Conservation (phyloP, 768 basidiomycete species). For the Hygrocybe punicea region DNA sequence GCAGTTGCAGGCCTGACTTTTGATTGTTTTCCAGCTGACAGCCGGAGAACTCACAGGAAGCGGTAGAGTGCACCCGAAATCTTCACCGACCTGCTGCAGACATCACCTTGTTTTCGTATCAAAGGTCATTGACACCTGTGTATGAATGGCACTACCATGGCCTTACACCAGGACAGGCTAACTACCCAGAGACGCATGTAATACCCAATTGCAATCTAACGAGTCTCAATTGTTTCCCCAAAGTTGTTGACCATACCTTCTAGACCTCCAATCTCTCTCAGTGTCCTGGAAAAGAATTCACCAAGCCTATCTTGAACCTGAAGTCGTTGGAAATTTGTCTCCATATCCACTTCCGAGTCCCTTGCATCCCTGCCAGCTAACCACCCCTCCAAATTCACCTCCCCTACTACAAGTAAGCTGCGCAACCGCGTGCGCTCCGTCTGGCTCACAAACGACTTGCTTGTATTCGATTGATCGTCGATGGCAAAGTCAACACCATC, state of each 20-base stretch:
- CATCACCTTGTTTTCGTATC: too few relatives aligned
- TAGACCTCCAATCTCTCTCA: constrained; percentile 57
- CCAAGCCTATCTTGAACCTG: constrained; percentile 63
- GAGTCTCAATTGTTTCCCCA: constrained; percentile 13
- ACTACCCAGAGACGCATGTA: too few relatives aligned
- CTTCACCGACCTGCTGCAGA: too few relatives aligned
- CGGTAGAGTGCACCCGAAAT: constrained; percentile 19
- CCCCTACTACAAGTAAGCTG: constrained; percentile 61
- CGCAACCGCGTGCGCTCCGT: constrained; percentile 71
- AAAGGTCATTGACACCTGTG: too few relatives aligned
- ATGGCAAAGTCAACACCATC: constrained; percentile 36
- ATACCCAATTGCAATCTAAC: constrained; percentile 2
- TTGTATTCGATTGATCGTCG: constrained; percentile 30
- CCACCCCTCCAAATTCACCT: constrained; percentile 69
- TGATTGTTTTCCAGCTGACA: constrained; percentile 41
- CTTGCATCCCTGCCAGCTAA: constrained; percentile 34
- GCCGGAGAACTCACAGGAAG: constrained; percentile 48
- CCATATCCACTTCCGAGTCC: constrained; percentile 26
- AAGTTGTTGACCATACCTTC: constrained; percentile 23
- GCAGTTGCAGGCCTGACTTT: neutral
- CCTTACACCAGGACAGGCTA: too few relatives aligned
- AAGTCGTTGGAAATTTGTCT: constrained; percentile 43
- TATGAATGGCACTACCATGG: too few relatives aligned
- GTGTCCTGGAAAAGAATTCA: constrained; percentile 57
- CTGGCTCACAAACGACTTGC: constrained; percentile 53